These are phyloP conservation scores for Prototheca cutis DNA, from an alignment of 163 green algal species.

Conservation along the genomic window DNA sequence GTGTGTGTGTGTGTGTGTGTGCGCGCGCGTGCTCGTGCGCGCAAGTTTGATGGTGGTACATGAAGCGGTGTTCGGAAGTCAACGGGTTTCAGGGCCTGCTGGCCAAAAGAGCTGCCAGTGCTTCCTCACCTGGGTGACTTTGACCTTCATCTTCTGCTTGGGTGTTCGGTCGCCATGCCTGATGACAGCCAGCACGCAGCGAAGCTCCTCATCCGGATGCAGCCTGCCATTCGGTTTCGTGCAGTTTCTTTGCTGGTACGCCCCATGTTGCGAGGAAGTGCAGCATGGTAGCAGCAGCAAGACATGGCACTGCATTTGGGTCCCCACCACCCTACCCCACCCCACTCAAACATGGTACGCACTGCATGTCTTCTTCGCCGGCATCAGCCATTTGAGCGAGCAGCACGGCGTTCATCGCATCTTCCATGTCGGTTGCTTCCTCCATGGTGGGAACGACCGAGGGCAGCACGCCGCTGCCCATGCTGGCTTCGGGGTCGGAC, in stretches of 20 bases:
- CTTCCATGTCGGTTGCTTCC: not conserved
- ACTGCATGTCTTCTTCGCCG: conserved; percentile 5
- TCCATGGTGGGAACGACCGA: not conserved
- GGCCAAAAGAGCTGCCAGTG: no score
- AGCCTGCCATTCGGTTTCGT: conserved; percentile 7
- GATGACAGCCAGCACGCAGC: conserved; percentile 89
- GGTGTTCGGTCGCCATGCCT: conserved; percentile 94
- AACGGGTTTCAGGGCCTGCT: no score
- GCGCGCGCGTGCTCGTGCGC: no score
- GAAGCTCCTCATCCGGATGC: conserved; percentile 63
- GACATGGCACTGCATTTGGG: no score
- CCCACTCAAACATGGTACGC: no score
- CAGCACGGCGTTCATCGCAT: not conserved
- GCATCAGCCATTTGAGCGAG: not conserved
- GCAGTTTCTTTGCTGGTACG: no score
- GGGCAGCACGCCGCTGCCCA: not conserved
- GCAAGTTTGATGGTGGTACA: no score
- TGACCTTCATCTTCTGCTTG: conserved; percentile 99
- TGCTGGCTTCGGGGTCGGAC: not conserved
- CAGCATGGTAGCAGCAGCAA: no score
- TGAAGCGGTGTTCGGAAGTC: no score
- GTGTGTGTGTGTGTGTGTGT: no score
- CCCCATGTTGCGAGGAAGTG: no score
- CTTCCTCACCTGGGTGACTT: conserved; percentile 33
- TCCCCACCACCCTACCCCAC: no score